phyloP scores from a whole-genome alignment of 345 rosid genomes.

The Citrus reticulata region DNA sequence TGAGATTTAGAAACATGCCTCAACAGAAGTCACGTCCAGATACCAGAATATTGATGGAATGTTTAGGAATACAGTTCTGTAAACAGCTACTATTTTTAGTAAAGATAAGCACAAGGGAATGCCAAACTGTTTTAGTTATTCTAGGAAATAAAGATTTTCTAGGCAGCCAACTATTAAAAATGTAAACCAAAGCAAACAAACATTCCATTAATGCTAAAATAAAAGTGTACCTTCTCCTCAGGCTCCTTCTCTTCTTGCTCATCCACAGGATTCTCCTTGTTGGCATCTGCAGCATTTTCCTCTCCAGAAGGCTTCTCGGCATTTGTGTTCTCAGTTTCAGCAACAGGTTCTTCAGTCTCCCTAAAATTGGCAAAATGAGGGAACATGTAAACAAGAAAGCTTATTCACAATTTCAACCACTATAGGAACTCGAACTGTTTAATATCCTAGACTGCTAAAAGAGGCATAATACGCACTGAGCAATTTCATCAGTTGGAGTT shows the following conservation, averaged over 20 bases:
- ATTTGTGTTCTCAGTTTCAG: constrained; percentile 44
- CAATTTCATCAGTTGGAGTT: constrained; percentile 66
- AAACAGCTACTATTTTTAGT: neutral
- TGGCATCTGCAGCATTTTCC: constrained; percentile 61
- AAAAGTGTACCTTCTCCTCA: constrained; percentile 61
- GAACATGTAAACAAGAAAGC: neutral
- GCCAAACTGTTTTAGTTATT: neutral
- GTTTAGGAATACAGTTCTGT: too few relatives aligned
- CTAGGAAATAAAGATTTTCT: neutral
- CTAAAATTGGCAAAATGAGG: constrained; percentile 35
- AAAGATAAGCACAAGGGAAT: neutral
- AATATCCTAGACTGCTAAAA: neutral
- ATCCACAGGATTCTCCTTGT: constrained; percentile 54
- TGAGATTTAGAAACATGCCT: neutral
- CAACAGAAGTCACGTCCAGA: neutral
- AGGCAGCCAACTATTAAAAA: neutral
- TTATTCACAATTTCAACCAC: neutral
- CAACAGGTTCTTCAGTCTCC: constrained; percentile 60
- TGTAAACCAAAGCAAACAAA: neutral
- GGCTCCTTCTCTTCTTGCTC: constrained; percentile 78
- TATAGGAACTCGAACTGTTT: neutral
- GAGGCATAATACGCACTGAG: constrained; percentile 43
- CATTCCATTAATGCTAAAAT: neutral
- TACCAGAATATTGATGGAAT: neutral
- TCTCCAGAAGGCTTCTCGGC: constrained; percentile 61